Base-by-base conservation (phyloP, 1,139 yeast genomes). In the Saccharomycopsis hybrid region DNA sequence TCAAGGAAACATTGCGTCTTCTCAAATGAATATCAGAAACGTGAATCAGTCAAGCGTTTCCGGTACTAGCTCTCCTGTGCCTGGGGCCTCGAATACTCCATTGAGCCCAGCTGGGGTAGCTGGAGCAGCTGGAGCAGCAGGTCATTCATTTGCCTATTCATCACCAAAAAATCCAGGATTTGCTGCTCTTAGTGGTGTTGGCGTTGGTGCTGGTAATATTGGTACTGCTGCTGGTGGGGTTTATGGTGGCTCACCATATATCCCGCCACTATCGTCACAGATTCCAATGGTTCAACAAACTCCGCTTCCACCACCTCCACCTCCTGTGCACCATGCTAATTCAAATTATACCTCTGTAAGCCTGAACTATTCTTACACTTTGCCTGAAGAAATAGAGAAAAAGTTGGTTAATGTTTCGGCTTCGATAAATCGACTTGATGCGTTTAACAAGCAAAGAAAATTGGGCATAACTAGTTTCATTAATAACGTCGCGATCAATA, bases 11-110 rank as follows among this genome's bases (percentile, higher is more conserved):
- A 32, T 43, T 25, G 46, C 39, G 7, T 5, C 39, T 5, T 9
- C 24, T 8, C 18, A 9, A 5, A 24, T 65, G 66, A 49, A 58
- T 66, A 11, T 36, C 5, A 8, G 39, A 8, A 36, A 36, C 5
- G 13, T 5, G 5, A 7, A 7, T 7, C 9, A 31, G 9, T 31
- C 35, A 31, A 31, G 7, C 9, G 7, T 31, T 7, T 9, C 18
- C 24, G 39, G 39, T 13, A n/a, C n/a, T n/a, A n/a, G n/a, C n/a
- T n/a, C n/a, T n/a, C n/a, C n/a, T n/a, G n/a, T n/a, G n/a, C 35
- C 35, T 31, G 35, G 35, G 11, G 35, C 11, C 11, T 7, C 35
- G 7, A 7, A 7, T 31, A 7, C 35, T 31, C 7, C 13, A 8
- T 9, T 36, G 5, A 8, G 18, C 13, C 39, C 39, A 36, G 39